Evolutionary conservation across 1,139 yeast genomes (phyloP), one percentile per base, ranked within the genome.

Genomic region (Petasospora fabianii): DNA sequence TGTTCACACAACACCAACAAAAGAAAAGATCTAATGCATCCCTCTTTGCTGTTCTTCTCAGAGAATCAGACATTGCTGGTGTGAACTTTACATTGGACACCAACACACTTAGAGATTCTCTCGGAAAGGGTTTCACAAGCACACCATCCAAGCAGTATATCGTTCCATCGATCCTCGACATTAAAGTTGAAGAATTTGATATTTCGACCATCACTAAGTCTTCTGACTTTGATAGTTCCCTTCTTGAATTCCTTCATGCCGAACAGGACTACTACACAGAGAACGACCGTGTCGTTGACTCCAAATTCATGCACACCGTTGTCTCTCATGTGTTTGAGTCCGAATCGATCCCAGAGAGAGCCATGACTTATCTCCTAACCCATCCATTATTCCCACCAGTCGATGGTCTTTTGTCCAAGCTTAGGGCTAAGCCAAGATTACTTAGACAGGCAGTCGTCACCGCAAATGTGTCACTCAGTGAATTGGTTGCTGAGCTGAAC

Each of bases 341-440:
- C 9, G 45, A 38, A 43, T 43, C 22, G 17, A 16, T 47, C 32
- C 50, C 54, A 35, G 80, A 82, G 52, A 65, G 65, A 34, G 70
- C 88, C 2, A 61, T 86, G 40, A 75, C 84, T 6, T 90, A 86
- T 57, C 68, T 88, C 30, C 68, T 90, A 46, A 85, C 96, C 3
- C 96, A 87, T 62, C 96, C 97, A 18, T 64, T 86, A 24, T 87
- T 83, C 61, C 96, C 97, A 9, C 63, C 69, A 5, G 68, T 85
- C 6, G 64, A 65, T 2, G 81, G 79, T 1, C 61, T 90, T 34
- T 60, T 85, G 35, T 51, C 62, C 8, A 68, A 72, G 34, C 68
- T 87, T 28, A 63, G 65, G 42, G 49, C 64, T 3, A 69, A 75
- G 46, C 78, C 84, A 28, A 73, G 84, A 39, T 69, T 88, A 43